Base-by-base conservation (phyloP, 257 asterid genomes). In the Fraxinus pennsylvanica region DNA sequence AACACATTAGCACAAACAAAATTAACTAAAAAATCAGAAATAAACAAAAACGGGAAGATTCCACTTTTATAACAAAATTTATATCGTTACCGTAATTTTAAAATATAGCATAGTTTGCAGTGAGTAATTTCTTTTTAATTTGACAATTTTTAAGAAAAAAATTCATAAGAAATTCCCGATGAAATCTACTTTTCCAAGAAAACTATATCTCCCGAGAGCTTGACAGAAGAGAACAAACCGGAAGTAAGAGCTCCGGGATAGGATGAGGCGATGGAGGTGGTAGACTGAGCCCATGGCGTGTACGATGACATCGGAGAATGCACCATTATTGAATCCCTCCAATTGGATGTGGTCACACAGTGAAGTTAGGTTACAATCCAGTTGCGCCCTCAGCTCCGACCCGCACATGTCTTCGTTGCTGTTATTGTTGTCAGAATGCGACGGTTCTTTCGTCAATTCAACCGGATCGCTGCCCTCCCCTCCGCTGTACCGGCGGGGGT, bases 201-300 rank as follows among this genome's bases (percentile, higher is more conserved):
- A 45, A 13, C 29, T 7, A 7, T 7, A 19, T 57, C 54, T 12
- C 66, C 8, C 12, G 2, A 57, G 13, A 59, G 30, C 67, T 72
- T n/a, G 36, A 43, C 9, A 17, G 19, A n/a, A 21, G 41, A 74
- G 76, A 52, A 78, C 79, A 29, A 27, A 87, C 98, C 99, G 88
- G 90, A 95, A 96, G 77, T 90, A 96, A 77, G 99, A 90, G 84
- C 97, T 96, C 65, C 98, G 94, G 52, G 98, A 96, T 77, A 96
- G 94, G 71, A 96, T 84, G 81, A 96, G 93, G 70, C 99, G 97
- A 79, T 96, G 98, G 76, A 96, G 98, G 57, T 81, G 91, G 81
- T 93, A 96, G 74, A 91, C 84, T 63, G 97, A 89, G 17, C 88
- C 96, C 96, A 90, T 87, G 54, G 97, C 94, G 41, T 87, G 91